phyloP scores from a whole-genome alignment of 768 basidiomycete species.

The Podaxis sp. region DNA sequence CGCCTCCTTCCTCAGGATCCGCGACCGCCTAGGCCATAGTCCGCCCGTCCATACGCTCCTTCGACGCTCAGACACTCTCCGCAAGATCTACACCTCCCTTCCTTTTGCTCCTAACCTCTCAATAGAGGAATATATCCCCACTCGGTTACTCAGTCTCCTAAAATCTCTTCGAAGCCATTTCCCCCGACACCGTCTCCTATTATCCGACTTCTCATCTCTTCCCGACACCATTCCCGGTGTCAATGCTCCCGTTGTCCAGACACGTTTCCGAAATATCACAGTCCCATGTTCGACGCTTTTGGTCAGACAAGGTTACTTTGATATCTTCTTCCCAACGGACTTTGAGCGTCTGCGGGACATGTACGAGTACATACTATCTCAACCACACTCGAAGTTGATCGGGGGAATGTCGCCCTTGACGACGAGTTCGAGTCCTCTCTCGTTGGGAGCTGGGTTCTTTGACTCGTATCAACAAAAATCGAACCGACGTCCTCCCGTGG shows the following conservation, averaged over 20 bases:
- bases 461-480: conserved; percentile 54
- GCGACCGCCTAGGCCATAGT: conserved; percentile 55
- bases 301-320: conserved; percentile 95
- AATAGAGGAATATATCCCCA: conserved; percentile 87
- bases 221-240: conserved; percentile 81
- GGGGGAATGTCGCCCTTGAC: conserved; percentile 54
- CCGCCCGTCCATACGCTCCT: conserved; percentile 59
- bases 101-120: conserved; percentile 94
- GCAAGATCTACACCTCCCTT: conserved; percentile 64
- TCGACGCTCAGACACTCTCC: conserved; percentile 52
- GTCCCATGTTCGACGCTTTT: conserved; percentile 89
- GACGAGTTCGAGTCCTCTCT: conserved; percentile 46
- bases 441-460: conserved; percentile 68
- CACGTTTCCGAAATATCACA: conserved; percentile 79
- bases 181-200: conserved; percentile 89
- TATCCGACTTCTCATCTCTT: conserved; percentile 89
- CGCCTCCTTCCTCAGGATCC: conserved; percentile 69
- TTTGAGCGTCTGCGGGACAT: conserved; percentile 84
- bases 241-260: conserved; percentile 93
- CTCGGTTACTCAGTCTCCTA: conserved; percentile 83
- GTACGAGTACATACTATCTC: conserved; percentile 82
- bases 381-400: conserved; percentile 39
- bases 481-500: conserved; percentile 60
- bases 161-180: conserved; percentile 80
- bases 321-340: conserved; percentile 97